A percentile compares a stretch with the other conserved stretches of the same genome.
Evolutionary conservation across 768 basidiomycete genomes (phyloP).

Genomic region (Hortiboletus campestris): DNA sequence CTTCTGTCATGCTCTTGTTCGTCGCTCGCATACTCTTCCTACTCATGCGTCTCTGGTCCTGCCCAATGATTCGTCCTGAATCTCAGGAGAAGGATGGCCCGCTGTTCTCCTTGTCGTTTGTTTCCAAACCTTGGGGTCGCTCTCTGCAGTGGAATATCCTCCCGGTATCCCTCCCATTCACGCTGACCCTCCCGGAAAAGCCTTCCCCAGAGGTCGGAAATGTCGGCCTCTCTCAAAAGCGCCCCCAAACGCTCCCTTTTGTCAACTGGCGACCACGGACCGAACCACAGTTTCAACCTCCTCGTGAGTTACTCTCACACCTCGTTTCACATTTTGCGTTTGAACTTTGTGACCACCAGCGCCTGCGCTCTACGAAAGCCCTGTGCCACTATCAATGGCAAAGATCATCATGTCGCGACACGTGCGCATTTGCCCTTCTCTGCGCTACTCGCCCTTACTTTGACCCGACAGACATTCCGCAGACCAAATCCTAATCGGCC

Average conservation of each 20-base stretch:
- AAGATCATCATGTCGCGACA: constrained; percentile 55
- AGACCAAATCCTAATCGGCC: constrained; percentile 28
- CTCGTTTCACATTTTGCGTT: not conserved
- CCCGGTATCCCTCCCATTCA: constrained; percentile 28
- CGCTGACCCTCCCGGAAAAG: constrained; percentile 24
- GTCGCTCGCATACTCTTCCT: constrained; percentile 31
- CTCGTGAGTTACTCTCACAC: constrained; percentile 24
- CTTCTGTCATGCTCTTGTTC: constrained; percentile 28
- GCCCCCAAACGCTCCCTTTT: constrained; percentile 15
- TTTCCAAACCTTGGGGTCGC: constrained; percentile 13
- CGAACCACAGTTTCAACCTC: constrained; percentile 30
- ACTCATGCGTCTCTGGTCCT: constrained; percentile 29
- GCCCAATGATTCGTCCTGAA: constrained; percentile 13
- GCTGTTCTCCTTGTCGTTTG: not conserved
- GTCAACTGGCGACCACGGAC: constrained; percentile 22
- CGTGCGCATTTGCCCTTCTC: constrained; percentile 31
- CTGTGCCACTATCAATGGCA: constrained; percentile 47
- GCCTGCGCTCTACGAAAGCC: constrained; percentile 42
- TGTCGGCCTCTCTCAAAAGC: constrained; percentile 9
- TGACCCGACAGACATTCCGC: constrained; percentile 31
- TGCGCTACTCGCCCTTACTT: not conserved
- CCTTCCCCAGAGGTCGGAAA: constrained; percentile 7
- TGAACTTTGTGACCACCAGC: constrained; percentile 26
- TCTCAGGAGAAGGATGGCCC: constrained; percentile 15
- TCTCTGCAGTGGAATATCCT: constrained; percentile 29